phyloP scores from a whole-genome alignment of 192 early-diverging fungal species.

The Backusella australiensis region DNA sequence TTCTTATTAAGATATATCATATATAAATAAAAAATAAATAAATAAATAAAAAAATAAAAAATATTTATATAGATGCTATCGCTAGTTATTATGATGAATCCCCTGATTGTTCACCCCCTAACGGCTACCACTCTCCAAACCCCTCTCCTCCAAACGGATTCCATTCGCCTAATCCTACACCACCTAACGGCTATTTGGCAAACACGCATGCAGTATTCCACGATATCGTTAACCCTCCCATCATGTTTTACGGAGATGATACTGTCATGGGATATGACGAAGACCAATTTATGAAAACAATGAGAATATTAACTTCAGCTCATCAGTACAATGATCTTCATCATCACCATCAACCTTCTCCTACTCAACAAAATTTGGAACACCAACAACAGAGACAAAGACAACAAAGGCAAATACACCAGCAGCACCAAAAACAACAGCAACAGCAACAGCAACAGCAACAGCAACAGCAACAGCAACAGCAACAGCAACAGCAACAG shows the following conservation, averaged over 20 bases:
- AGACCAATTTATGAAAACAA: slow-evolving; percentile 15
- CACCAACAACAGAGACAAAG: background rate
- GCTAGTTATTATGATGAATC: slow-evolving; percentile 13
- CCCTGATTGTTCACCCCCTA: slow-evolving; percentile 15
- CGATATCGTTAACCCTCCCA: slow-evolving; percentile 9
- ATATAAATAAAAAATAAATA: background rate
- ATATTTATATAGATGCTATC: slow-evolving; percentile 1
- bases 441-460: background rate
- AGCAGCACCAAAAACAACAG: background rate
- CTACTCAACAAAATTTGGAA: background rate
- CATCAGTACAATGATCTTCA: slow-evolving; percentile 2
- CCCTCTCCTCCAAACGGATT: slow-evolving; percentile 19
- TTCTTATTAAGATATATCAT: background rate
- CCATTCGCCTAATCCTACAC: slow-evolving; percentile 18
- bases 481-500: background rate
- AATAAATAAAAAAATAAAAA: background rate
- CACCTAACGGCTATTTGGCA: slow-evolving; percentile 11
- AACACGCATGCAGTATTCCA: background rate
- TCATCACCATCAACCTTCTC: background rate
- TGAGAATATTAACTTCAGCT: slow-evolving; percentile 7
- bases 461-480: too few relatives aligned
- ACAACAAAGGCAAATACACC: background rate
- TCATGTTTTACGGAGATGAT: slow-evolving; percentile 13
- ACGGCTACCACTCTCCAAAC: slow-evolving; percentile 13
- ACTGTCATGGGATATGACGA: slow-evolving; percentile 6